phyloP scores from a whole-genome alignment of 371 early-diverging fungal genomes.

The Mucor lusitanicus region DNA sequence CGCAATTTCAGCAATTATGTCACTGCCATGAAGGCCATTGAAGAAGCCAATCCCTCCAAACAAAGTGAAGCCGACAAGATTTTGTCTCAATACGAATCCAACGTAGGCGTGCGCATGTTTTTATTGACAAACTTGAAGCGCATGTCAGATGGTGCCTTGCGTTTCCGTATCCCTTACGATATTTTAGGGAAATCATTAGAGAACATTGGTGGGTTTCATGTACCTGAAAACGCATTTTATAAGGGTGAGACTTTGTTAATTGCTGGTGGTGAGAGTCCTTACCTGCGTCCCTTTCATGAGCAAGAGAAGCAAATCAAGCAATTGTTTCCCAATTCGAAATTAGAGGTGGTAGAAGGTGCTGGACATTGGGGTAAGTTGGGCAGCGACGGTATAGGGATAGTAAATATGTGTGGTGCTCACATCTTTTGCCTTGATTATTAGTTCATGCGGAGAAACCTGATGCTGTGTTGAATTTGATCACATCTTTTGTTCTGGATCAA shows the following conservation, averaged over 20 bases:
- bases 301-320: slow-evolving; percentile 49
- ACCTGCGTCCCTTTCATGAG: slow-evolving; percentile 51
- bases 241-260: slow-evolving; percentile 77
- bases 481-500: slow-evolving; percentile 34
- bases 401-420: too few species aligned
- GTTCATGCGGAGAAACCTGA: slow-evolving; percentile 87
- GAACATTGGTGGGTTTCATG: slow-evolving; percentile 60
- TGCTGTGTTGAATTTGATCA: slow-evolving; percentile 53
- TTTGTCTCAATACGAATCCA: slow-evolving; percentile 55
- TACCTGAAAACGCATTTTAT: slow-evolving; percentile 31
- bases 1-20: slow-evolving; percentile 64
- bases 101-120: slow-evolving; percentile 79
- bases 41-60: slow-evolving; percentile 50
- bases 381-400: too few species aligned
- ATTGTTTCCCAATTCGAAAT: slow-evolving; percentile 67
- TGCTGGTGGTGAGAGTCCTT: slow-evolving; percentile 72
- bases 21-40: slow-evolving; percentile 70
- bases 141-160: slow-evolving; percentile 42
- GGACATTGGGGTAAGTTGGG: slow-evolving; percentile 86
- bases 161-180: slow-evolving; percentile 75
- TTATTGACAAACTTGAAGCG: slow-evolving; percentile 86
- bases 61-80: slow-evolving; percentile 78
- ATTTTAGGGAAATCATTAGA: slow-evolving; percentile 61
- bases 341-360: slow-evolving; percentile 65
- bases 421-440: too few species aligned